Base-by-base conservation (phyloP, 2,329 filamentous ascomycete genomes). In the Hypoxylon sp. region DNA sequence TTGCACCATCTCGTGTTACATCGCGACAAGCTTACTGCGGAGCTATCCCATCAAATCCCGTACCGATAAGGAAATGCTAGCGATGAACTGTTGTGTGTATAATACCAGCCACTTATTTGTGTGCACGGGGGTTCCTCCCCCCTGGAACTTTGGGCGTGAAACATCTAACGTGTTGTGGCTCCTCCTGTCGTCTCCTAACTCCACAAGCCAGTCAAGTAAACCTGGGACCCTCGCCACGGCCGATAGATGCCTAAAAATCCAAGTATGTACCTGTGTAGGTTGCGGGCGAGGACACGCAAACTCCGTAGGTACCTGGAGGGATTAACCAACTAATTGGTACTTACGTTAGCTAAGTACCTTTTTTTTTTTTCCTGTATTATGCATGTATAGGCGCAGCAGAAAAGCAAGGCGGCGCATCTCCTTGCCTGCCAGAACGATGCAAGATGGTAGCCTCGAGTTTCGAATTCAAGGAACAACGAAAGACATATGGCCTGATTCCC, bases 81-180 rank as follows among this genome's bases (percentile, higher is more conserved):
- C 36, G 41, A 63, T 65, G 57, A 52, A 48, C 45, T 56, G 52
- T 38, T 53, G 36, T 46, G 46, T 64, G 50, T 73, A 73, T 73
- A 72, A 65, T 71, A 72, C 71, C 71, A 73, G 70, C 71, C 71
- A 72, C 71, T 69, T 73, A 73, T 73, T 72, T 73, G 68, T 69
- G 65, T 28, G 61, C 53, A 68, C 55, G 63, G 60, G 60, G 70
- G 36, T 61, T 56, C 41, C 5, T 30, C 48, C 53, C 67, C 59
- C 62, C 51, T 63, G 59, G 52, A 56, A 58, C 53, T 51, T 69
- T 43, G 67, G 53, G 60, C 57, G 64, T 70, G 64, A 70, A 67
- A 70, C 67, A 58, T 67, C 61, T 57, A 67, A 62, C 61, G 64
- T 70, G 61, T 65, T 71, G 69, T 71, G 66, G 69, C 69, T 71